A percentile compares a stretch with the other conserved stretches of the same genome.
phyloP scores from a whole-genome alignment of 441 rosid species.

The Erysimum cheiri region DNA sequence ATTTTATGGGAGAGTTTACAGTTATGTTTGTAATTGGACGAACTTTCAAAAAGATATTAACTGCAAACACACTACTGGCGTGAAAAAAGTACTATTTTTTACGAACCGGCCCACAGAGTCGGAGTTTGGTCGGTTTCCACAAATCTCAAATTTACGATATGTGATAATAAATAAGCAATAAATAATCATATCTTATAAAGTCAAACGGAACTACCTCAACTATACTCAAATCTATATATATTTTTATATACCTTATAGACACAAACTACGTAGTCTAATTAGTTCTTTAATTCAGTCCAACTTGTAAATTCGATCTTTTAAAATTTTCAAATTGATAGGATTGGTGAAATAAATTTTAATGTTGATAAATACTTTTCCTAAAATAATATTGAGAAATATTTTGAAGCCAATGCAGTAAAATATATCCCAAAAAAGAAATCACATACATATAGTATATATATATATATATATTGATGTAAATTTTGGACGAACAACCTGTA shows the following conservation, averaged over 20 bases:
- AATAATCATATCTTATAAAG: slow-evolving; percentile 30
- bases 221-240: neutral
- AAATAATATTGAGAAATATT: neutral
- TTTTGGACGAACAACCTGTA: slow-evolving; percentile 14
- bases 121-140: slow-evolving; percentile 43
- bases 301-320: neutral
- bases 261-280: neutral
- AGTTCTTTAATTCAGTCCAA: neutral
- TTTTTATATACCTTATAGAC: neutral
- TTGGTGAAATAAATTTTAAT: neutral
- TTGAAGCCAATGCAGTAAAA: slow-evolving; percentile 9
- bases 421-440: too few relatives aligned
- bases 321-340: neutral
- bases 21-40: slow-evolving; percentile 28
- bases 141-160: slow-evolving; percentile 27
- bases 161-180: neutral
- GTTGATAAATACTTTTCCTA: too few relatives aligned
- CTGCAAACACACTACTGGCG: slow-evolving; percentile 16
- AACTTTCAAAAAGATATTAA: slow-evolving; percentile 12
- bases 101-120: slow-evolving; percentile 35
- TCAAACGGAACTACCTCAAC: slow-evolving; percentile 40
- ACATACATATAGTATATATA: neutral
- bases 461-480: neutral
- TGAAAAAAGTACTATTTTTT: neutral
- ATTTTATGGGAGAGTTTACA: slow-evolving; percentile 4